Evolutionary conservation across 768 basidiomycete species (phyloP).

Genomic region (Boletus pseudo-olivaceus): DNA sequence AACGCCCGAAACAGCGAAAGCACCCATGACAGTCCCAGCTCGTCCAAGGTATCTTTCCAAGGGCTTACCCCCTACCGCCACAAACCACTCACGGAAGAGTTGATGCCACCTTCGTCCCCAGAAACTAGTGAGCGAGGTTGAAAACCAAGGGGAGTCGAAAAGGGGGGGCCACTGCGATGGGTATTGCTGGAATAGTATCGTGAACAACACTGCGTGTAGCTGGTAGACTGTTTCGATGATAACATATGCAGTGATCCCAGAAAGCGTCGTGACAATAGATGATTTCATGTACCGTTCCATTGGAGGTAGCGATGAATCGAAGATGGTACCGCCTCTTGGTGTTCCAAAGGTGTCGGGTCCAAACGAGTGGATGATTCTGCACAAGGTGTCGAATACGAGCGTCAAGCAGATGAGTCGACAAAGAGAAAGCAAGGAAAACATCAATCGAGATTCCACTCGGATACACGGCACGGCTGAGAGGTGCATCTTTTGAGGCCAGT

Average conservation of each 20-base stretch:
- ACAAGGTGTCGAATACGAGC: slow-evolving; percentile 4
- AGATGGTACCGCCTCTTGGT: slow-evolving; percentile 36
- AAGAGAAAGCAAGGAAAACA: slow-evolving; percentile 17
- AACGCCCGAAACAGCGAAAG: slow-evolving; percentile 57
- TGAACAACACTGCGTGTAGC: slow-evolving; percentile 39
- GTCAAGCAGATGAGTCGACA: slow-evolving; percentile 3
- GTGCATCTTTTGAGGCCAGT: slow-evolving; percentile 8
- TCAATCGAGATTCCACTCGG: slow-evolving; percentile 17
- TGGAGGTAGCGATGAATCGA: slow-evolving; percentile 31
- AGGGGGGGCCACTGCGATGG: slow-evolving; percentile 61
- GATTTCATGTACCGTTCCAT: slow-evolving; percentile 41
- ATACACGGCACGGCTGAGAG: slow-evolving; percentile 10
- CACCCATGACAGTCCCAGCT: slow-evolving; percentile 49
- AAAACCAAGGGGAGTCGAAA: slow-evolving; percentile 53
- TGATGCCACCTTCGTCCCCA: slow-evolving; percentile 74
- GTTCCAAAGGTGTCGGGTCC: slow-evolving; percentile 39
- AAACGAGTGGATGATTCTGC: slow-evolving; percentile 18
- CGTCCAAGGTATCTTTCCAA: slow-evolving; percentile 44
- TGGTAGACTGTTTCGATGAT: slow-evolving; percentile 44
- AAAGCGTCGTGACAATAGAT: slow-evolving; percentile 38
- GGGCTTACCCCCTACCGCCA: slow-evolving; percentile 48
- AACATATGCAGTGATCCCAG: slow-evolving; percentile 44
- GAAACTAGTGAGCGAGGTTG: slow-evolving; percentile 57
- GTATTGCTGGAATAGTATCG: slow-evolving; percentile 45
- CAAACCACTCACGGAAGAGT: slow-evolving; percentile 55